phyloP scores from a whole-genome alignment of 768 basidiomycete species.

The Pleurotus platypus region DNA sequence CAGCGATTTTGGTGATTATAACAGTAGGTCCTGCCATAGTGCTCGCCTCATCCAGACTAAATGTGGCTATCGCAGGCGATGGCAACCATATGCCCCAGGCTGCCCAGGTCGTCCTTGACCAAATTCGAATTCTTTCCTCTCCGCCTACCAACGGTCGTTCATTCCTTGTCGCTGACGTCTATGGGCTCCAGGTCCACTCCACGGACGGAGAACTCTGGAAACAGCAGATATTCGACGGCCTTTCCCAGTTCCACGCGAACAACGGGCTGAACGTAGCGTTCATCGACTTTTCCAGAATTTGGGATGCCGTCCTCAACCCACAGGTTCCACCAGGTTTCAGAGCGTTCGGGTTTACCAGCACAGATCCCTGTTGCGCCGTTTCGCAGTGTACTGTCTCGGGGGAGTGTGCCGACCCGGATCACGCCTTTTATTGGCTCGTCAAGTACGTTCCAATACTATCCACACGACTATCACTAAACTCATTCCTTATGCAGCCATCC shows the following conservation, averaged over 20 bases:
- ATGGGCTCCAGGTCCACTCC: constrained; percentile 40
- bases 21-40: not conserved
- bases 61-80: constrained; percentile 26
- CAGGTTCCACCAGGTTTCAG: constrained; percentile 33
- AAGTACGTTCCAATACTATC: constrained; percentile 31
- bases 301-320: constrained; percentile 42
- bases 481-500: constrained; percentile 34
- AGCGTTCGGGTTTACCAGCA: constrained; percentile 47
- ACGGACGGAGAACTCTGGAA: constrained; percentile 43
- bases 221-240: constrained; percentile 39
- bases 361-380: constrained; percentile 27
- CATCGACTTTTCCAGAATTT: constrained; percentile 44
- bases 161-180: constrained; percentile 48
- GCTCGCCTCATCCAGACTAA: too few species aligned
- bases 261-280: constrained; percentile 37
- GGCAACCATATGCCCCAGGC: constrained; percentile 44
- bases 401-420: constrained; percentile 38
- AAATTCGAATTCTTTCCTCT: constrained; percentile 41
- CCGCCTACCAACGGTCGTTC: constrained; percentile 48
- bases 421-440: constrained; percentile 50
- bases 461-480: not conserved
- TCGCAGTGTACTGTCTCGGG: constrained; percentile 27
- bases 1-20: not conserved
- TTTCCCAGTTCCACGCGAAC: constrained; percentile 28
- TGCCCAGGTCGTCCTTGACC: constrained; percentile 37